Evolutionary conservation across 1,284 basidiomycete species (phyloP).

Genomic region (Mycena citricolor): DNA sequence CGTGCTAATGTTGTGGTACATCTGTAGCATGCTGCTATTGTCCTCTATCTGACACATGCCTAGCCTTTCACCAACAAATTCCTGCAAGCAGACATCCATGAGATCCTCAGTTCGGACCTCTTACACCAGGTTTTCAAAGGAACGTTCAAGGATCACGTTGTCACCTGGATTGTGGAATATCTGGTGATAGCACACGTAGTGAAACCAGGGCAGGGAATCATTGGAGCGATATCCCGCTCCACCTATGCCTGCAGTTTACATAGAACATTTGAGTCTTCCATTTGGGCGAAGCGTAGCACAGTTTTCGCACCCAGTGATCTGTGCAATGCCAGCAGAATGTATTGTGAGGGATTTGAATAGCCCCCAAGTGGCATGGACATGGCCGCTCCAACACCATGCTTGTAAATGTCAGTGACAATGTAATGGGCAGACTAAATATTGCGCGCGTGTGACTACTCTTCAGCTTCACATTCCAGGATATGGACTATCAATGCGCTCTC

Average conservation of each 20-base stretch:
- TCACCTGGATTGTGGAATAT: slow-evolving; percentile 31
- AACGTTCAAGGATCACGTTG: slow-evolving; percentile 36
- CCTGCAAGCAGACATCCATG: slow-evolving; percentile 31
- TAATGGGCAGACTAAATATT: slow-evolving; percentile 24
- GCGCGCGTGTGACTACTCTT: slow-evolving; percentile 26
- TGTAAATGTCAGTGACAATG: slow-evolving; percentile 23
- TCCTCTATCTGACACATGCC: neutral
- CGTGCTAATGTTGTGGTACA: slow-evolving; percentile 16
- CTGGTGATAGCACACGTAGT: slow-evolving; percentile 22
- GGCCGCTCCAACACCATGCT: slow-evolving; percentile 19
- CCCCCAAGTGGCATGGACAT: slow-evolving; percentile 21
- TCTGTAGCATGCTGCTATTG: neutral
- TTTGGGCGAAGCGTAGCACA: slow-evolving; percentile 25
- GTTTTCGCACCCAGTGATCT: slow-evolving; percentile 32
- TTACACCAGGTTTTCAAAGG: slow-evolving; percentile 36
- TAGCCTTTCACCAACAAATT: slow-evolving; percentile 33
- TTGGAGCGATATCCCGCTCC: slow-evolving; percentile 16
- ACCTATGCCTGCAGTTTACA: neutral
- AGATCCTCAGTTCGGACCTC: slow-evolving; percentile 30
- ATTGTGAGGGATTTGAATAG: slow-evolving; percentile 27
- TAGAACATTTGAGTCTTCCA: no score
- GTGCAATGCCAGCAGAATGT: slow-evolving; percentile 26
- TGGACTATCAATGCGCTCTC: slow-evolving; percentile 22
- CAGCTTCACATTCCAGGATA: slow-evolving; percentile 24
- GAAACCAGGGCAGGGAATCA: slow-evolving; percentile 9